These are phyloP conservation scores for Ganoderma multipileum DNA, from an alignment of 1,284 basidiomycete genomes.

Conservation along the genomic window DNA sequence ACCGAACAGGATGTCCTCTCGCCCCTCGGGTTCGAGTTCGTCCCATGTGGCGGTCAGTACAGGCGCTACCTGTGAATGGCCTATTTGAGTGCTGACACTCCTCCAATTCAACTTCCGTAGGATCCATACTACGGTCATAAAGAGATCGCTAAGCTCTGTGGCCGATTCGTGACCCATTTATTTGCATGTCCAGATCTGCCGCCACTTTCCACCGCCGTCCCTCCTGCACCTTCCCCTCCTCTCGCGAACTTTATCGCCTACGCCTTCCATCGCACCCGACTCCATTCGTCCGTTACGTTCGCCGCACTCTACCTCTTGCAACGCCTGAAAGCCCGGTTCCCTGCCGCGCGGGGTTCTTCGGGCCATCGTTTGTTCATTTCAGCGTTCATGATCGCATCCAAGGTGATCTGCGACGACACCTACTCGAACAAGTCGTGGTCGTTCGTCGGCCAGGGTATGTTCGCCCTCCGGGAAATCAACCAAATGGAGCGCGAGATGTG, in stretches of 20 bases:
- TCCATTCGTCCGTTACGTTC: slow-evolving; percentile 84
- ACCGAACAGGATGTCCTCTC: neutral
- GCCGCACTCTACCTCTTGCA: slow-evolving; percentile 87
- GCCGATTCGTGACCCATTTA: slow-evolving; percentile 80
- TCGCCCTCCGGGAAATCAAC: slow-evolving; percentile 89
- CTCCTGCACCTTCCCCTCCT: slow-evolving; percentile 58
- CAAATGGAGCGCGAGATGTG: slow-evolving; percentile 98
- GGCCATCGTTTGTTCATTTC: slow-evolving; percentile 93
- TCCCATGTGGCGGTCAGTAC: neutral
- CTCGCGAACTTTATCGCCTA: slow-evolving; percentile 89
- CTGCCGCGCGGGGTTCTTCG: slow-evolving; percentile 91
- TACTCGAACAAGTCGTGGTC: slow-evolving; percentile 97
- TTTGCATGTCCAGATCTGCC: slow-evolving; percentile 75
- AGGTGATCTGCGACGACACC: slow-evolving; percentile 95
- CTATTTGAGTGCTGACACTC: neutral
- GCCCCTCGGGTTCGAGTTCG: neutral
- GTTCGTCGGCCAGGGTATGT: slow-evolving; percentile 93
- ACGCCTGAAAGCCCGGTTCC: slow-evolving; percentile 89
- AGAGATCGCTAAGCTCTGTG: slow-evolving; percentile 64
- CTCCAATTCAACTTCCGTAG: neutral
- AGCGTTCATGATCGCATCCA: slow-evolving; percentile 92
- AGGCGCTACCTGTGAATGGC: neutral
- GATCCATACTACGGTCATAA: slow-evolving; percentile 88
- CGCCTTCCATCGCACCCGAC: slow-evolving; percentile 86
- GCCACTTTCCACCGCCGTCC: slow-evolving; percentile 39